Evolutionary conservation across 2,329 filamentous ascomycete genomes (phyloP), one percentile per base, ranked within the genome.

Genomic region (Aureobasidium sp.): DNA sequence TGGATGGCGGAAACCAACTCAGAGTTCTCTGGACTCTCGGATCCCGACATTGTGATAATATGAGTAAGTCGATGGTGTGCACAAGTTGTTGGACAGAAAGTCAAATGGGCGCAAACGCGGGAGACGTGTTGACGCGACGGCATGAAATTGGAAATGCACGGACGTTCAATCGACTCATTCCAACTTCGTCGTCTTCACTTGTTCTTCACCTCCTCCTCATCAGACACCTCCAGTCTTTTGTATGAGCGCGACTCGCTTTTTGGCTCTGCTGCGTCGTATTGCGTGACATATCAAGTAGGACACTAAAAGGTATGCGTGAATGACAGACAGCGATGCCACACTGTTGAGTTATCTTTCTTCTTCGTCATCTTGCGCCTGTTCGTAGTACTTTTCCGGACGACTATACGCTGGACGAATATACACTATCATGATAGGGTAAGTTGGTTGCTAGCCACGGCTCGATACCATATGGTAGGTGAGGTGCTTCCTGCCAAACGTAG

Each of bases 1-100:
- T 48, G 24, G 24, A 65, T 61, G 12, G 47, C 24, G 32, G 63
- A 51, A 7, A 44, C 62, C 3, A 63, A n/a, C 17, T 60, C 64
- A 5, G 62, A 43, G 24, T 47, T 48, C 10, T 60, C 64, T n/a
- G 60, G 47, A 29, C 53, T 57, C 13, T 65, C 57, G 2, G 62
- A 61, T 6, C 17, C 50, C n/a, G 48, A 46, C 60, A 62, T 62
- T 29, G 29, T 43, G 59, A 53, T 39, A 29, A 27, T 62, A 15
- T 32, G 36, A 20, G 46, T 56, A 37, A 26, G n/a, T 27, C 12
- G 10, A 6, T 52, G 17, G 9, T 56, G 12, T 48, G 32, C 15
- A 32, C 39, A 24, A 36, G 26, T 34, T n/a, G 56, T 26, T 27
- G 55, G 32, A 36, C 24, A 8, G 46, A 51, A 51, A 52, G 46